Conservation (phyloP, 257 asterid species). For the Petunia secreta region DNA sequence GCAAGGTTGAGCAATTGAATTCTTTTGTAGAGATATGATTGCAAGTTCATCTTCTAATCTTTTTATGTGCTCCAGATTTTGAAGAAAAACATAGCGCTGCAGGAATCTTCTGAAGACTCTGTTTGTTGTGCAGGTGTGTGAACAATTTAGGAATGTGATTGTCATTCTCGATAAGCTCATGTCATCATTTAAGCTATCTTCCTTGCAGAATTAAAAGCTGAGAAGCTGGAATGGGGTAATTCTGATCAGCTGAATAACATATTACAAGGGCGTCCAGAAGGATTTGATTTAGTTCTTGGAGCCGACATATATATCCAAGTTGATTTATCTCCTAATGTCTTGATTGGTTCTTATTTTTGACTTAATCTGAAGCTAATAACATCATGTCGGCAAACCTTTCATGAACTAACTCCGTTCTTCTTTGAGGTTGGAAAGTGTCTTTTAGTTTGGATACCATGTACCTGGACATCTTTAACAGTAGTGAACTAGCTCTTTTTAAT, state of each 20-base stretch:
- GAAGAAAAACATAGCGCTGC: constrained; percentile 66
- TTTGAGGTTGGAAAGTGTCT: too few species aligned
- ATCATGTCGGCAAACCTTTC: not conserved
- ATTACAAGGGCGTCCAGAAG: constrained; percentile 59
- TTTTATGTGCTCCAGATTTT: constrained; percentile 60
- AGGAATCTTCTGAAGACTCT: constrained; percentile 43
- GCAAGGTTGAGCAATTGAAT: constrained; percentile 53
- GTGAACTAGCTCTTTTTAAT: too few species aligned
- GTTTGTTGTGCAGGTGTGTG: constrained; percentile 53
- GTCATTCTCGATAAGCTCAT: constrained; percentile 23
- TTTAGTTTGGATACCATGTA: too few species aligned
- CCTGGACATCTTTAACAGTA: too few species aligned
- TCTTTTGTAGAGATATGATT: constrained; percentile 27
- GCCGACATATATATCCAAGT: constrained; percentile 96
- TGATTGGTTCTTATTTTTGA: constrained; percentile 9
- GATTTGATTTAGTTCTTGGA: constrained; percentile 91
- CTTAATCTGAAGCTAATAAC: not conserved
- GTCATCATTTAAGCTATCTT: constrained; percentile 26
- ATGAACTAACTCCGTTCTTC: too few species aligned
- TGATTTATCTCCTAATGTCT: constrained; percentile 2
- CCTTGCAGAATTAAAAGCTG: constrained; percentile 56
- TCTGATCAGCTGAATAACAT: constrained; percentile 65
- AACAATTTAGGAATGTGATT: constrained; percentile 21
- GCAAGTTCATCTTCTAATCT: constrained; percentile 32
- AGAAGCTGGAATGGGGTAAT: constrained; percentile 93